Evolutionary conservation across 2,329 filamentous ascomycete genomes (phyloP), one percentile per base, ranked within the genome.

Genomic region (Ophiocordyceps camponoti-leonardi): DNA sequence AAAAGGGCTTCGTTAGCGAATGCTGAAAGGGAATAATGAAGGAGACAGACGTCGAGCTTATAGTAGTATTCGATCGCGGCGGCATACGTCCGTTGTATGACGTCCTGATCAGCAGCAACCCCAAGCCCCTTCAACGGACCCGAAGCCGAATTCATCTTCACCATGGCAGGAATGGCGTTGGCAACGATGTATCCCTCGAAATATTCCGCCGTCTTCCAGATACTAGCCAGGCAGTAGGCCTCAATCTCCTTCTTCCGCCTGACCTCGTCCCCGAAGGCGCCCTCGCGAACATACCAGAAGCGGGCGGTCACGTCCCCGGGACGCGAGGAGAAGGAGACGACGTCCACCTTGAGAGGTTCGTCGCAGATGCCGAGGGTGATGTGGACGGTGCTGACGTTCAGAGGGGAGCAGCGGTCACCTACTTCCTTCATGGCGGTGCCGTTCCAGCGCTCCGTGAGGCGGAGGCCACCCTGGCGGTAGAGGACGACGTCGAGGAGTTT

Each of bases 381-480:
- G 12, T 59, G 45, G 23, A 74, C 65, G 13, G 52, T 55, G 23
- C 56, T 53, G 5, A 59, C 41, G 1, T 51, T 45, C 0, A 8
- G 26, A 4, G 54, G 48, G 26, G 51, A 49, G 6, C 51, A 46
- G 51, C 63, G 63, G 43, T 65, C 63, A 0, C 50, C 49, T 1
- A 73, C 55, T 45, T 73, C 62, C 37, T 58, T 58, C 48, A 71
- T 61, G 26, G 61, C 54, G 5, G 60, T 61, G 6, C 64, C 64
- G 1, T 50, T 42, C 65, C 67, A 72, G 20, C 68, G 61, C 3
- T 51, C 48, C 0, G 71, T 74, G 23, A 72, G 57, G 2, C 57
- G 52, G 14, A 72, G 58, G 1, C 67, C 67, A 5, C 66, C 63
- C 1, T 54, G 53, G n/a, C 70, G 68, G 48, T 61, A 67, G 4